A percentile compares a stretch with the other conserved stretches of the same genome.
These are phyloP conservation scores for Coniochaeta ligniaria DNA, from an alignment of 2,329 filamentous ascomycete genomes.

Conservation along the genomic window DNA sequence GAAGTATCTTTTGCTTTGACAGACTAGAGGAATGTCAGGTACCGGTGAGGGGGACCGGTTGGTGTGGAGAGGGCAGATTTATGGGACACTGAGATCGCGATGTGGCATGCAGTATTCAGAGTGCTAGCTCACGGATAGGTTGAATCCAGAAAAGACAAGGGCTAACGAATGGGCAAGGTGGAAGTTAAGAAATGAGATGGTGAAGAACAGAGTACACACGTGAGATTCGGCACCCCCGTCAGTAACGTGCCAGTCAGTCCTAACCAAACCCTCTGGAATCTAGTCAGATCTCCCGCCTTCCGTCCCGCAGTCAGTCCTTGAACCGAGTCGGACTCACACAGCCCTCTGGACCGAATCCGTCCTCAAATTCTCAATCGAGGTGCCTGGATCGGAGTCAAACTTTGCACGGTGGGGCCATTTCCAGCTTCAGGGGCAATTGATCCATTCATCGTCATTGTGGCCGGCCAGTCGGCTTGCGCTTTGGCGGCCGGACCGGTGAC, in stretches of 20 bases:
- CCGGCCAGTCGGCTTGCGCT: not conserved
- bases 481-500: not conserved
- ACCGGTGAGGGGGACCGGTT: not conserved
- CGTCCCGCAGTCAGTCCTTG: not conserved
- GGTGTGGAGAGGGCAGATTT: not conserved
- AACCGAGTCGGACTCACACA: not conserved
- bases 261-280: not conserved
- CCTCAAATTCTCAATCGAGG: not conserved
- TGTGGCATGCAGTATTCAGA: not conserved
- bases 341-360: not conserved
- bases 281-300: not conserved
- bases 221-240: not conserved
- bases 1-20: not conserved
- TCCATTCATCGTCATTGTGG: not conserved
- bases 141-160: not conserved
- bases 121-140: not conserved
- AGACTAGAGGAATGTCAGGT: not conserved
- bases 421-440: not conserved
- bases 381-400: constrained; percentile 1
- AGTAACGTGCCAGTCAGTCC: not conserved
- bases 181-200: not conserved
- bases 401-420: not conserved
- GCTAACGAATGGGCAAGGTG: not conserved
- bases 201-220: not conserved
- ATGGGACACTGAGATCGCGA: not conserved